phyloP scores from a whole-genome alignment of 345 rosid species.

The Populus alba region DNA sequence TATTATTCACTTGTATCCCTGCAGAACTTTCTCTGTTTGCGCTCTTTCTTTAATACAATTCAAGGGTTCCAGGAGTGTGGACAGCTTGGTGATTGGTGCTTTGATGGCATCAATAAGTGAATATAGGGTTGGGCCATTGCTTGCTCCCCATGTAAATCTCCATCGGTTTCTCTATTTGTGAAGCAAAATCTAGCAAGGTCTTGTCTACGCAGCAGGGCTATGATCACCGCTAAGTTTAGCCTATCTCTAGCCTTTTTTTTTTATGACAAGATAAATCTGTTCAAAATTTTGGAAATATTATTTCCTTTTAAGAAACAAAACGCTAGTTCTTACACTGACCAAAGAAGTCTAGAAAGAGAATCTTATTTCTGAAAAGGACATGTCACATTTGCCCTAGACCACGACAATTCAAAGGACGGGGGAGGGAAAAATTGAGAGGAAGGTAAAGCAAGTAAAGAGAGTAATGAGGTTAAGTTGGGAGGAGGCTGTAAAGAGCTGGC shows the following conservation, averaged over 20 bases:
- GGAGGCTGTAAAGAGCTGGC: too few relatives aligned
- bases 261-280: too few relatives aligned
- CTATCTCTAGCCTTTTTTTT: too few relatives aligned
- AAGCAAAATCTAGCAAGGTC: slow-evolving; percentile 21
- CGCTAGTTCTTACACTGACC: slow-evolving; percentile 5
- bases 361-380: slow-evolving; percentile 1
- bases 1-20: neutral
- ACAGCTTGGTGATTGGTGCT: slow-evolving; percentile 22
- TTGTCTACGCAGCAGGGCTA: slow-evolving; percentile 16
- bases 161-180: slow-evolving; percentile 17
- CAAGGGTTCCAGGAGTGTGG: slow-evolving; percentile 28
- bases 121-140: slow-evolving; percentile 10
- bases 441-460: neutral
- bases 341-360: slow-evolving; percentile 7
- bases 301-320: neutral
- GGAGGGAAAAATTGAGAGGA: neutral
- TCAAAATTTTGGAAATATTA: neutral
- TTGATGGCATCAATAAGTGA: slow-evolving; percentile 15
- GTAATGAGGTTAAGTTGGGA: too few relatives aligned
- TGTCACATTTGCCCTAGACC: slow-evolving; percentile 9
- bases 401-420: slow-evolving; percentile 9
- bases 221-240: neutral
- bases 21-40: slow-evolving; percentile 33
- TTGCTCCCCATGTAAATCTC: slow-evolving; percentile 2
- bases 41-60: slow-evolving; percentile 20